phyloP scores from a whole-genome alignment of 345 rosid species.

The Gossypium australe region DNA sequence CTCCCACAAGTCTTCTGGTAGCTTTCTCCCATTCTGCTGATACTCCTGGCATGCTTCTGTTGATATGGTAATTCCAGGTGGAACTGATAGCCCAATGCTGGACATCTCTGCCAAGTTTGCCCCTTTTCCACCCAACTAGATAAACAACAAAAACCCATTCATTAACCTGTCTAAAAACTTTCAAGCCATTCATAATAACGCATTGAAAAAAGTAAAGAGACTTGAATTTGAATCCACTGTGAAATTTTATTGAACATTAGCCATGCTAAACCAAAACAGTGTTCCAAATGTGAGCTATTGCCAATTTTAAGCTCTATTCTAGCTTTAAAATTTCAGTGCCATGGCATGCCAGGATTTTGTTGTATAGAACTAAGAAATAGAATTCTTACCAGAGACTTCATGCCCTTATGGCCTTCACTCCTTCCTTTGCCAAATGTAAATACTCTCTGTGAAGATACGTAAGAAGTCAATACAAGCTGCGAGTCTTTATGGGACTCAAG shows the following conservation, averaged over 20 bases:
- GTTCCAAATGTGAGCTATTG: neutral
- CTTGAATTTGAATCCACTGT: too few species aligned
- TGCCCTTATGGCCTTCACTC: conserved; percentile 94
- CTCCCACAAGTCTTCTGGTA: conserved; percentile 74
- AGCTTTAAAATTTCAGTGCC: neutral
- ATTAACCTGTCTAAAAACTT: neutral
- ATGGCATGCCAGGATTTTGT: neutral
- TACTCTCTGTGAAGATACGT: conserved; percentile 51
- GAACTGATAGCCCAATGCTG: conserved; percentile 89
- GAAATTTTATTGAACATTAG: neutral
- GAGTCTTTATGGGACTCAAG: too few species aligned
- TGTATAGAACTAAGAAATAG: neutral
- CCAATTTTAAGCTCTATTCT: neutral
- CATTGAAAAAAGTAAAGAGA: neutral
- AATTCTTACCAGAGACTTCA: conserved; percentile 82
- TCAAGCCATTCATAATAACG: neutral
- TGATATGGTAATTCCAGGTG: conserved; percentile 89
- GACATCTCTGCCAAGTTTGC: conserved; percentile 98
- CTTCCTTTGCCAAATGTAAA: conserved; percentile 81
- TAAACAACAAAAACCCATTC: neutral
- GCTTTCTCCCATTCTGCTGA: conserved; percentile 52
- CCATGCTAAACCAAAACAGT: neutral
- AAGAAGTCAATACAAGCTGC: neutral
- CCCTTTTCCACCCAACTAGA: conserved; percentile 93
- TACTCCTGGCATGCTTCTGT: conserved; percentile 91